A percentile compares a stretch with the other conserved stretches of the same genome.
These are phyloP conservation scores for Cadophora malorum DNA, from an alignment of 2,329 filamentous ascomycete genomes.

Conservation along the genomic window DNA sequence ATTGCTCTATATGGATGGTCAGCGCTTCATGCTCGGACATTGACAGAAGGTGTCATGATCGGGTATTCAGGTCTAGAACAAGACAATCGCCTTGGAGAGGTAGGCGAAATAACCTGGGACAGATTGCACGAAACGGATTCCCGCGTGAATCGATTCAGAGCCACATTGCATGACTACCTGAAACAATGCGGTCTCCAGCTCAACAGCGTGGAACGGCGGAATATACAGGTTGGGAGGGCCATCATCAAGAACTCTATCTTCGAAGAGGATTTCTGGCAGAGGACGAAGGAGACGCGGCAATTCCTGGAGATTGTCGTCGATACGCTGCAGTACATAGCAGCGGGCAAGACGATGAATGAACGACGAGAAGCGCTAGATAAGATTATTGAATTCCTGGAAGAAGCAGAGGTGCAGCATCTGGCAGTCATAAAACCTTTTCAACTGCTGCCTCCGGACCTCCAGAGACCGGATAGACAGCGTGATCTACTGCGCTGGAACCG, in stretches of 20 bases:
- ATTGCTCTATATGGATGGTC: background rate
- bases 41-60: background rate
- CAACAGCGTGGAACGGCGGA: background rate
- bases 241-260: background rate
- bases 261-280: background rate
- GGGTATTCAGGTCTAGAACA: background rate
- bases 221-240: background rate
- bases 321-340: background rate
- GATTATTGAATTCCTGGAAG: slow-evolving; percentile 53
- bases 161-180: background rate
- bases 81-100: background rate
- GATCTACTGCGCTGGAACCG: background rate
- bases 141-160: background rate
- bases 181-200: background rate
- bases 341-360: background rate
- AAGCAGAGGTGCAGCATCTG: slow-evolving; percentile 55
- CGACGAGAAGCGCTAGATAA: slow-evolving; percentile 45
- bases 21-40: background rate
- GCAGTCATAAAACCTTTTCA: background rate
- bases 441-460: background rate
- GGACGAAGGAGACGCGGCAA: background rate
- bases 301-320: background rate
- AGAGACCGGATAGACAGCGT: background rate
- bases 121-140: background rate
- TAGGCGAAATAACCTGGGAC: background rate